A percentile compares a stretch with the other conserved stretches of the same genome.
Conservation (phyloP, 495 filamentous ascomycete species). For the Melanomma pulvis-pyrius region DNA sequence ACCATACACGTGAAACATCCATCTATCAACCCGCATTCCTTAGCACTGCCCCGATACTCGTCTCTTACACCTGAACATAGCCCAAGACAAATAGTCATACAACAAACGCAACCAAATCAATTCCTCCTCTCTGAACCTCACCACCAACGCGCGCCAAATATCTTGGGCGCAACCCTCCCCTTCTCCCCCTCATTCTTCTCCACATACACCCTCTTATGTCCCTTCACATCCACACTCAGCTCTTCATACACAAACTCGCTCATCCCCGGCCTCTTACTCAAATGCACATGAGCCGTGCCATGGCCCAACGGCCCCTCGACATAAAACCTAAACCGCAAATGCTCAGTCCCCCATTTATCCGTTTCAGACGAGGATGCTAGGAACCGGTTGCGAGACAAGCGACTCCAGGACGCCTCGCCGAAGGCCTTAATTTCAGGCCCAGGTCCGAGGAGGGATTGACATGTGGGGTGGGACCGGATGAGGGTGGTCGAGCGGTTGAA, state of each 20-base stretch:
- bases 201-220: conserved; percentile 63
- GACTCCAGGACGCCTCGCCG: conserved; percentile 79
- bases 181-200: conserved; percentile 56
- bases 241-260: conserved; percentile 78
- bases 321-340: conserved; percentile 86
- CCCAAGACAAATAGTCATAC: too few relatives aligned
- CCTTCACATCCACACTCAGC: conserved; percentile 76
- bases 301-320: conserved; percentile 79
- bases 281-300: conserved; percentile 76
- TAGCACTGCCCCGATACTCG: too few relatives aligned
- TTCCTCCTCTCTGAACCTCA: too few relatives aligned
- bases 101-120: too few relatives aligned
- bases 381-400: conserved; percentile 82
- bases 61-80: too few relatives aligned
- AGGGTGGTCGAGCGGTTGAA: conserved; percentile 86
- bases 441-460: conserved; percentile 73
- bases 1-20: too few relatives aligned
- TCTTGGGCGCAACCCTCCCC: conserved; percentile 51
- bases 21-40: too few relatives aligned
- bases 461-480: conserved; percentile 71
- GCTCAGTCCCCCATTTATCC: conserved; percentile 75
- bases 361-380: conserved; percentile 73
- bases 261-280: conserved; percentile 66
- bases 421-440: conserved; percentile 75
- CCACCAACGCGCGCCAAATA: conserved; percentile 71